These are phyloP conservation scores for Hymenoscyphus salicellus DNA, from an alignment of 2,329 filamentous ascomycete species.

Conservation along the genomic window DNA sequence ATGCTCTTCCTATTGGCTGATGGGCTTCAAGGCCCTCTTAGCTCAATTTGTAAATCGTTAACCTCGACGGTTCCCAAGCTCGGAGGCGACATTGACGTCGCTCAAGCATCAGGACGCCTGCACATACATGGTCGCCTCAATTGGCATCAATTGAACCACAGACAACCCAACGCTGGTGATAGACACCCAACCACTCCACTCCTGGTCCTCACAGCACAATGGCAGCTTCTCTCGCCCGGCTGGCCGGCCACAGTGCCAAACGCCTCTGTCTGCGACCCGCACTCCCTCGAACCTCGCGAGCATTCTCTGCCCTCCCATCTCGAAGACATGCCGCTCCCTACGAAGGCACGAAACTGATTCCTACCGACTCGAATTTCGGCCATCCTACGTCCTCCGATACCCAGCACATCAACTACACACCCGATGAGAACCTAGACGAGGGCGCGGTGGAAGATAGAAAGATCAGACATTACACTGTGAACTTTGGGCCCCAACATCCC, in stretches of 20 bases:
- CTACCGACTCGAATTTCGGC: slow-evolving; percentile 63
- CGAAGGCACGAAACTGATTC: slow-evolving; percentile 49
- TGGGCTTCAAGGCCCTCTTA: not conserved
- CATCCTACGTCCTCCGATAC: slow-evolving; percentile 45
- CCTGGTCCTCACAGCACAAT: slow-evolving; percentile 47
- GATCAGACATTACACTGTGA: slow-evolving; percentile 98
- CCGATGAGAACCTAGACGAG: slow-evolving; percentile 43
- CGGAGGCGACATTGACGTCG: slow-evolving; percentile 15
- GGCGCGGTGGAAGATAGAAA: slow-evolving; percentile 63
- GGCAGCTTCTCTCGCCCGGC: slow-evolving; percentile 69
- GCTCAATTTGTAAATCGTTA: slow-evolving; percentile 20
- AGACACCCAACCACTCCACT: slow-evolving; percentile 14
- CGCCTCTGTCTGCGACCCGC: slow-evolving; percentile 56
- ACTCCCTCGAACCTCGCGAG: slow-evolving; percentile 44
- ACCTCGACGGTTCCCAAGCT: slow-evolving; percentile 23
- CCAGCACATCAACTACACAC: slow-evolving; percentile 27
- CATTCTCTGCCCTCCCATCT: slow-evolving; percentile 63
- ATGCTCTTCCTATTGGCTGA: not conserved
- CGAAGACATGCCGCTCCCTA: slow-evolving; percentile 61
- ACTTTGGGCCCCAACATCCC: slow-evolving; percentile 98
- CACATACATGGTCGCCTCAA: slow-evolving; percentile 16
- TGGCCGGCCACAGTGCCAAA: slow-evolving; percentile 69
- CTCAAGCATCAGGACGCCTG: not conserved
- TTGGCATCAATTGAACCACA: slow-evolving; percentile 21
- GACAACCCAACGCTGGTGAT: slow-evolving; percentile 25